These are phyloP conservation scores for Naumovozyma baii DNA, from an alignment of 805 yeast species.

Conservation along the genomic window DNA sequence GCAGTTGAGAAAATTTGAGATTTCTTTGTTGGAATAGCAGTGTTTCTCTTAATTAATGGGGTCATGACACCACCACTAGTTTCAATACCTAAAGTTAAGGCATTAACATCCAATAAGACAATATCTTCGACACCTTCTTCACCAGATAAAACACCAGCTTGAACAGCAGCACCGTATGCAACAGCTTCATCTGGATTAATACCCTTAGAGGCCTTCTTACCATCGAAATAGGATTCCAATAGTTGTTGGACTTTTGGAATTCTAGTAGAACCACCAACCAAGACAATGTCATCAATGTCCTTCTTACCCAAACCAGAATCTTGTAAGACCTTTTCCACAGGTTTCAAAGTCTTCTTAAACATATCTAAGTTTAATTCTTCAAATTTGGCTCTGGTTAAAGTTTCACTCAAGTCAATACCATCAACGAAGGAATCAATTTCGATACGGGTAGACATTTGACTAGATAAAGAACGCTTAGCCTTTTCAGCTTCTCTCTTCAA, in stretches of 20 bases:
- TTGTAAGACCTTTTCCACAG: slow-evolving; percentile 90
- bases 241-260: slow-evolving; percentile 96
- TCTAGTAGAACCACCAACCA: slow-evolving; percentile 99
- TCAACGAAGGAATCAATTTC: slow-evolving; percentile 93
- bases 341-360: slow-evolving; percentile 89
- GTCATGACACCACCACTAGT: slow-evolving; percentile 98
- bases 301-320: slow-evolving; percentile 83
- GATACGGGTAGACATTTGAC: slow-evolving; percentile 90
- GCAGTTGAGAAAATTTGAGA: slow-evolving; percentile 94
- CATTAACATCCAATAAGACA: slow-evolving; percentile 85
- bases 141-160: slow-evolving; percentile 95
- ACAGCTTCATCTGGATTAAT: slow-evolving; percentile 99
- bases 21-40: slow-evolving; percentile 91
- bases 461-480: slow-evolving; percentile 92
- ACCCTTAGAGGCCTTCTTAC: slow-evolving; percentile 94
- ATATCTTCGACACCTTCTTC: slow-evolving; percentile 88
- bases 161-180: slow-evolving; percentile 98
- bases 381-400: slow-evolving; percentile 93
- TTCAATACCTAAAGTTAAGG: slow-evolving; percentile 91
- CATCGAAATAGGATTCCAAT: slow-evolving; percentile 80
- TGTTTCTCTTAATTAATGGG: slow-evolving; percentile 85
- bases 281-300: slow-evolving; percentile 87
- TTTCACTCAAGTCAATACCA: slow-evolving; percentile 91
- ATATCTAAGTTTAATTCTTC: slow-evolving; percentile 91
- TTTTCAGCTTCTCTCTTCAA: slow-evolving; percentile 96